Percentiles rank a stretch among this genome's conserved stretches.
phyloP scores from a whole-genome alignment of 768 basidiomycete species.

The Mycena amicta region DNA sequence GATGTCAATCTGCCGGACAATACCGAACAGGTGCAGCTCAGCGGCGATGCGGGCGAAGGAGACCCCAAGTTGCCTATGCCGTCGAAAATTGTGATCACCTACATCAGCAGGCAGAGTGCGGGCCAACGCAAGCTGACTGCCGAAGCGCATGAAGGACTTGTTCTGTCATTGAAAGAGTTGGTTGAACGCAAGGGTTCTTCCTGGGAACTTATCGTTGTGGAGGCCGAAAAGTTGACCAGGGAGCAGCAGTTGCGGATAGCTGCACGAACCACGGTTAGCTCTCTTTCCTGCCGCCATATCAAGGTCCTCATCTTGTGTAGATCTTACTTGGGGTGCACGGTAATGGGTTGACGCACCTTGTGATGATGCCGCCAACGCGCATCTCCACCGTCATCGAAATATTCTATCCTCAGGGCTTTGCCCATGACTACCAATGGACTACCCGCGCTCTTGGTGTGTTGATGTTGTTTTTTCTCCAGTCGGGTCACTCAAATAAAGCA shows the following conservation, averaged over 20 bases:
- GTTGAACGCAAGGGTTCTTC: conserved; percentile 38
- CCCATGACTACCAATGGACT: conserved; percentile 89
- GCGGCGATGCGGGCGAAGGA: conserved; percentile 16
- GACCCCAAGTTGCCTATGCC: conserved; percentile 42
- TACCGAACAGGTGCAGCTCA: conserved; percentile 13
- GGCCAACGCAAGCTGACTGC: conserved; percentile 52
- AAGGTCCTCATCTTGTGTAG: conserved; percentile 34
- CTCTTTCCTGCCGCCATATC: neutral
- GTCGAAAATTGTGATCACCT: conserved; percentile 64
- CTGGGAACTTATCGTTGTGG: conserved; percentile 65
- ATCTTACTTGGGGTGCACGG: conserved; percentile 76
- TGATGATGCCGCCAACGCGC: conserved; percentile 78
- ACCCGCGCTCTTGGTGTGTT: conserved; percentile 53
- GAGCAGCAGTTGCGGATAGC: conserved; percentile 74
- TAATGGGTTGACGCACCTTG: conserved; percentile 82
- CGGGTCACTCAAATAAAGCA: too few species aligned
- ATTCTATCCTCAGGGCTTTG: conserved; percentile 79
- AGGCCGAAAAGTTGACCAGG: conserved; percentile 67
- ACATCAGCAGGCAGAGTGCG: conserved; percentile 68
- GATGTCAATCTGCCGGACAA: conserved; percentile 26
- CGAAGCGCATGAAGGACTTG: conserved; percentile 58
- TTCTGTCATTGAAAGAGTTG: conserved; percentile 54
- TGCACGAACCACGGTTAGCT: conserved; percentile 69
- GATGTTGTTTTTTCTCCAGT: neutral
- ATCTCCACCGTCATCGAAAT: conserved; percentile 85